These are phyloP conservation scores for Leptosphaerulina australis DNA, from an alignment of 2,329 filamentous ascomycete genomes.

Conservation along the genomic window DNA sequence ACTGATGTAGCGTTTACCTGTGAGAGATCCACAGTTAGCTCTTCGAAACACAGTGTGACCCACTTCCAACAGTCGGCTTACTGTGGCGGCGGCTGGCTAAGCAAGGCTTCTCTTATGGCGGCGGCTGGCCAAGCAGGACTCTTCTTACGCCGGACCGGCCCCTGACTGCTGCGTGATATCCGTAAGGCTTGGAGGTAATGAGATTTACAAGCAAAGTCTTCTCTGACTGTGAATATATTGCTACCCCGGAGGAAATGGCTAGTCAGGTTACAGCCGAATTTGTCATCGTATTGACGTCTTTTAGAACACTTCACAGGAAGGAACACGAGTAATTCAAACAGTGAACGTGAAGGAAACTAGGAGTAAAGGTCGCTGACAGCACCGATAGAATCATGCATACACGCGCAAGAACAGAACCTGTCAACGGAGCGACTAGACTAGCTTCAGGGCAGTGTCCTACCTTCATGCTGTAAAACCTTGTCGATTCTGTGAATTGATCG, in stretches of 20 bases:
- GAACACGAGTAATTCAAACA: background rate
- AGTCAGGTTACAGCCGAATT: background rate
- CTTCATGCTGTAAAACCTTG: background rate
- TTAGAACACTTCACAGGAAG: background rate
- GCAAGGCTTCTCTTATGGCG: constrained; percentile 4
- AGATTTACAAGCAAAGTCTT: constrained; percentile 4
- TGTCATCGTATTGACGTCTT: constrained; percentile 6
- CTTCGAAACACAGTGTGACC: background rate
- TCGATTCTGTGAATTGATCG: background rate
- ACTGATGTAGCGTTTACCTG: background rate
- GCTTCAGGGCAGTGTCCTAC: background rate
- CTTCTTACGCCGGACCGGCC: background rate
- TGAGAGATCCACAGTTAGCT: background rate
- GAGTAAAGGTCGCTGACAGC: background rate
- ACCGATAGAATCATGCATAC: background rate
- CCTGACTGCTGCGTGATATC: constrained; percentile 1
- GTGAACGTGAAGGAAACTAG: background rate
- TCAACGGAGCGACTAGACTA: background rate
- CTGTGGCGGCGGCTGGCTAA: constrained; percentile 11
- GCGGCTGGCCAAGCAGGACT: constrained; percentile 2
- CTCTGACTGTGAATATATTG: background rate
- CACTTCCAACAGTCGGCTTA: constrained; percentile 2
- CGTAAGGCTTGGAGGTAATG: background rate
- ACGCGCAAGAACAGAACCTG: background rate
- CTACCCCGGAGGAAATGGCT: background rate